A percentile compares a stretch with the other conserved stretches of the same genome.
Evolutionary conservation across 2,329 filamentous ascomycete genomes (phyloP).

Genomic region (Colletotrichum neosansevieriae): DNA sequence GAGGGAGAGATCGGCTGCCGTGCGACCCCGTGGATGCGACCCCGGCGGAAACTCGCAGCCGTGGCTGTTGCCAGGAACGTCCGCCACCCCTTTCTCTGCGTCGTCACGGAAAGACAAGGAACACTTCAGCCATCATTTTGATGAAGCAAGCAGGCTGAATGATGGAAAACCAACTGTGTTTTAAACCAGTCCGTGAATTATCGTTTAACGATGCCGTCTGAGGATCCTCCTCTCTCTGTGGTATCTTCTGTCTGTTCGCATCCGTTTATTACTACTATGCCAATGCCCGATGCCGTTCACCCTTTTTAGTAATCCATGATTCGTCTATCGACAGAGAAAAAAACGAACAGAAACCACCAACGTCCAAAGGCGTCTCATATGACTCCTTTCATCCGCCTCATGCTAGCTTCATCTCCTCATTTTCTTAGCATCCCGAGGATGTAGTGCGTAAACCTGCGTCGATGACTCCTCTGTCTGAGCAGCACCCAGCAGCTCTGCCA

Average conservation of each 20-base stretch:
- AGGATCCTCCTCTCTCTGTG: slow-evolving; percentile 22
- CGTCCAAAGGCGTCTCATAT: neutral
- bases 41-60: slow-evolving; percentile 9
- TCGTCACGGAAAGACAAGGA: neutral
- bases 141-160: too few species aligned
- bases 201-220: neutral
- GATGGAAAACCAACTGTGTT: too few species aligned
- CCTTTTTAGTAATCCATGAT: neutral
- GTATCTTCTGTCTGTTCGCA: slow-evolving; percentile 30
- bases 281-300: slow-evolving; percentile 5
- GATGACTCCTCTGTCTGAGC: slow-evolving; percentile 47
- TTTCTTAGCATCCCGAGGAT: slow-evolving; percentile 34
- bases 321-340: slow-evolving; percentile 1
- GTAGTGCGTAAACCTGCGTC: slow-evolving; percentile 34
- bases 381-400: neutral
- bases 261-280: slow-evolving; percentile 2
- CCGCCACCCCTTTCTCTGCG: neutral
- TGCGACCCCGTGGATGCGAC: slow-evolving; percentile 20
- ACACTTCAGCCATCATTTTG: neutral
- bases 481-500: slow-evolving; percentile 51
- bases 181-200: neutral
- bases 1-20: slow-evolving; percentile 17
- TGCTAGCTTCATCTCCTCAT: slow-evolving; percentile 1
- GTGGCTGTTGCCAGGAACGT: slow-evolving; percentile 1
- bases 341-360: slow-evolving; percentile 7